Base-by-base conservation (phyloP, 2,329 filamentous ascomycete genomes). In the Arachnopeziza araneosa region DNA sequence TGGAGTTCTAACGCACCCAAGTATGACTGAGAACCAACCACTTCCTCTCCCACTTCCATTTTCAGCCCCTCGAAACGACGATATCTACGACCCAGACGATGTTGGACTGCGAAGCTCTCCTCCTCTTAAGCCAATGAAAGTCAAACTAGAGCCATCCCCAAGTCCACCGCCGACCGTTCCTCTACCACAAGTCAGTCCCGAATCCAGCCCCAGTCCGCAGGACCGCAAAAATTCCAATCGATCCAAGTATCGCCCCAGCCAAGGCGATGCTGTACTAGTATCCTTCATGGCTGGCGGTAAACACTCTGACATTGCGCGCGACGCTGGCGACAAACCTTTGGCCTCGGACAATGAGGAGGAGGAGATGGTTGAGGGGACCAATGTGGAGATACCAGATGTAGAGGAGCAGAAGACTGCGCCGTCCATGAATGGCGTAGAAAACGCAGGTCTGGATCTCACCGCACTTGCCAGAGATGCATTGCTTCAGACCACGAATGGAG, bases 221-320 rank as follows among this genome's bases (percentile, higher is more conserved):
- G 52, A 57, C 60, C 63, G 64, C 65, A 71, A 68, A 60, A 56
- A 49, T 24, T 58, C 62, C 14, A 57, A 59, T 55, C 63, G 64
- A 50, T 52, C 61, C 2, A 67, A 64, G 24, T 59, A 54, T 55
- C 64, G 62, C 8, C 58, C 82, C 50, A 83, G 77, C 68, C 82
- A 83, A 70, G 84, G 82, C 67, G 85, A 89, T 80, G 83, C 79
- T 67, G 85, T 90, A 64, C 79, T 93, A 73, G 80, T 93, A 64
- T 75, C 77, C 60, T 78, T 80, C 72, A 80, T 93, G 77, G 83
- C 78, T 67, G 83, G 79, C 70, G 84, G 85, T 69, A 84, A 85
- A 69, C 78, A 79, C 66, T 85, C 83, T 55, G 86, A 91, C 55
- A 82, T 91, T 69, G 86, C 86, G 60, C 76, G 75, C 65, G 71